Conservation (phyloP, 208 protist genomes). For the Trypanosoma brucei region DNA sequence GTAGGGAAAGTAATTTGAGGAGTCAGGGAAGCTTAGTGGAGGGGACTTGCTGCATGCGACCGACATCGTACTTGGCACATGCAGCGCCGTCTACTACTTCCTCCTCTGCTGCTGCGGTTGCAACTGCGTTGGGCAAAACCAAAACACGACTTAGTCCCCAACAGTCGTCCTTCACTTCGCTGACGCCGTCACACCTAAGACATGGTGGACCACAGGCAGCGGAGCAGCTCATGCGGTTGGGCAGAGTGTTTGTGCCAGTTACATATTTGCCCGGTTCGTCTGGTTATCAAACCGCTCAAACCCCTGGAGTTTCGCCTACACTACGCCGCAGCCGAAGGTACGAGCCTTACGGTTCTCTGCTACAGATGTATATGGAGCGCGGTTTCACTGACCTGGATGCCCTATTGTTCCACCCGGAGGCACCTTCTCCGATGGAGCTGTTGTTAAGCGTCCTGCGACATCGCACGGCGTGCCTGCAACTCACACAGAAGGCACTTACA, state of each 20-base stretch:
- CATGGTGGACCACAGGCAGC: constrained; percentile 6
- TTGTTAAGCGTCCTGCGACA: constrained; percentile 46
- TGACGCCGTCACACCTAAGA: not conserved
- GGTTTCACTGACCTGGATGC: constrained; percentile 29
- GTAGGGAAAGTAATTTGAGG: not conserved
- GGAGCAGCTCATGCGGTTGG: constrained; percentile 6
- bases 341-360: constrained; percentile 50
- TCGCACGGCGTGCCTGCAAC: constrained; percentile 35
- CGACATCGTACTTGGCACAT: constrained; percentile 14
- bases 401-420: constrained; percentile 60
- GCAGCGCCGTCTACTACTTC: constrained; percentile 1
- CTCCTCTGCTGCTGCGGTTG: not conserved
- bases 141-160: not conserved
- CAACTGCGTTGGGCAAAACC: constrained; percentile 7
- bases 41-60: constrained; percentile 7
- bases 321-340: constrained; percentile 30
- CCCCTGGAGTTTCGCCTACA: not conserved
- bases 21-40: not conserved
- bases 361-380: constrained; percentile 61
- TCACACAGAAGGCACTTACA: constrained; percentile 40
- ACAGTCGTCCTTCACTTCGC: not conserved
- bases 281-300: constrained; percentile 3
- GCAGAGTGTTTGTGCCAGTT: not conserved
- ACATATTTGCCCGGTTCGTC: constrained; percentile 7
- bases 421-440: constrained; percentile 47